Conservation (phyloP, 352 stramenopile species). For the Thraustochytrium sp. region DNA sequence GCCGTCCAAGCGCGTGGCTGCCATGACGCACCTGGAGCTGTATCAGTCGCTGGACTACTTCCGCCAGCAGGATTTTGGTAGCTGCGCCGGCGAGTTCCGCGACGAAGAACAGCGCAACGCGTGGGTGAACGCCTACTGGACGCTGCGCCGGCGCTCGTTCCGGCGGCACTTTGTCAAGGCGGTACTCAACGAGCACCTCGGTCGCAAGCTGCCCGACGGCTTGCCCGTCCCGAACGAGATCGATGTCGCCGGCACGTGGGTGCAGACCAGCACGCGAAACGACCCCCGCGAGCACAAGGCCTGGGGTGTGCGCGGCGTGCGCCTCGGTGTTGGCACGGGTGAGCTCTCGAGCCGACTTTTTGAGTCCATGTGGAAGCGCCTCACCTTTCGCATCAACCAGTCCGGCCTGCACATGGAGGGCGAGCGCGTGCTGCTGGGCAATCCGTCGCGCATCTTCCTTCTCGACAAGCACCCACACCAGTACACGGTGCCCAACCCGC, state of each 20-base stretch:
- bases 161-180: constrained; percentile 12
- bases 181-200: not conserved
- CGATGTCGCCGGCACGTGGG: not conserved
- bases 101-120: not conserved
- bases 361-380: constrained; percentile 20
- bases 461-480: not conserved
- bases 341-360: constrained; percentile 19
- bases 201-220: not conserved
- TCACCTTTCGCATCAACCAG: not conserved
- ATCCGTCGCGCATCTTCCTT: not conserved
- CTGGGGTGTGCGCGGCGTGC: not conserved
- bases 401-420: not conserved
- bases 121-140: constrained; percentile 40
- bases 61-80: not conserved
- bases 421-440: constrained; percentile 7
- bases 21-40: constrained; percentile 35
- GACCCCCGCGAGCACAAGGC: not conserved
- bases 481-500: not conserved
- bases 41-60: constrained; percentile 17
- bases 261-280: not conserved
- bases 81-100: constrained; percentile 1
- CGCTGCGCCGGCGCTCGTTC: not conserved
- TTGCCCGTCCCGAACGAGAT: not conserved
- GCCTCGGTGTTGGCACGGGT: not conserved
- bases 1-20: constrained; percentile 15